phyloP scores from a whole-genome alignment of 139 green algal species.

The Parachlorella kessleri region DNA sequence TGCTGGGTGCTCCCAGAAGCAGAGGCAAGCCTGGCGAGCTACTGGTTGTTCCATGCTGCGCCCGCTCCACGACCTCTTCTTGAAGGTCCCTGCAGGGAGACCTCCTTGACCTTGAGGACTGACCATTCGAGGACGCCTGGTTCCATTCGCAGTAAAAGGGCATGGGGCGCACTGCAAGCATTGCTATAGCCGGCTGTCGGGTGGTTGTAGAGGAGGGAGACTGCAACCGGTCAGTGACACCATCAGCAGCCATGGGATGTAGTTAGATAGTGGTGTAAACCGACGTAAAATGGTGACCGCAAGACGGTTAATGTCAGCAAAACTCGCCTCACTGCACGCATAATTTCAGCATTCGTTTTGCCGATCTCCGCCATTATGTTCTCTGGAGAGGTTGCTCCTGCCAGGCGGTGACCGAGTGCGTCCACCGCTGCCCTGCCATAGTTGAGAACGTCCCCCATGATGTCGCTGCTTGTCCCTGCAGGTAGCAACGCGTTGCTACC shows the following conservation, averaged over 20 bases:
- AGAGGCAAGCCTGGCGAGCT: too few relatives aligned
- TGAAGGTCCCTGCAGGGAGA: constrained; percentile 54
- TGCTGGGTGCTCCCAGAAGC: too few relatives aligned
- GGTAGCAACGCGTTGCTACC: too few relatives aligned
- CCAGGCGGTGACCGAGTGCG: background rate
- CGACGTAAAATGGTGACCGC: too few relatives aligned
- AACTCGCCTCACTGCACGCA: constrained; percentile 22
- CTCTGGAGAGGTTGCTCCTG: background rate
- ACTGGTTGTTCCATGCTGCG: too few relatives aligned
- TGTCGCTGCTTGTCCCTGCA: background rate
- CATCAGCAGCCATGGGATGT: background rate
- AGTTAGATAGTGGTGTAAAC: background rate
- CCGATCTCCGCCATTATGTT: constrained; percentile 43
- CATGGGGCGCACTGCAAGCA: too few relatives aligned
- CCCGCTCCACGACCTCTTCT: constrained; percentile 40
- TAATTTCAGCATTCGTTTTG: constrained; percentile 42
- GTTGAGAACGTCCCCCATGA: background rate
- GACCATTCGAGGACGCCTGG: too few relatives aligned
- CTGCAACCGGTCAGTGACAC: background rate
- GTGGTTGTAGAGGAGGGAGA: too few relatives aligned
- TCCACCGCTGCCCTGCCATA: background rate
- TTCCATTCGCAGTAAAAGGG: too few relatives aligned
- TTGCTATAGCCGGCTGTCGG: too few relatives aligned
- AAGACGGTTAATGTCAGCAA: too few relatives aligned
- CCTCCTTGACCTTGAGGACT: too few relatives aligned